A percentile compares a stretch with the other conserved stretches of the same genome.
phyloP scores from a whole-genome alignment of 805 yeast species.

The Jamesozyma hellenica region DNA sequence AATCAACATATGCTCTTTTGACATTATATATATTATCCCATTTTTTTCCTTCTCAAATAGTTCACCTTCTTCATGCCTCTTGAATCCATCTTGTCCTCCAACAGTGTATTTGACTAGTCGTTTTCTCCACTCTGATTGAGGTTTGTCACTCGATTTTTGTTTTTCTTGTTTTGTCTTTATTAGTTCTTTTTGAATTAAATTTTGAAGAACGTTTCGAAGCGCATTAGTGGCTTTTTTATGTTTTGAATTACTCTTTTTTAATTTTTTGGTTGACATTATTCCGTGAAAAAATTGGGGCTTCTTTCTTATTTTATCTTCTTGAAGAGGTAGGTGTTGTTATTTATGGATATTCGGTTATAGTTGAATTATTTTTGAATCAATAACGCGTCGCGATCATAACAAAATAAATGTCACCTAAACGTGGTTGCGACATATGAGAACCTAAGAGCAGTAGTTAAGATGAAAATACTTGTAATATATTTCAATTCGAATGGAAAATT shows the following conservation, averaged over 20 bases:
- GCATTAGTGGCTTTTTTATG: background rate
- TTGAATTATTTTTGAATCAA: too few species aligned
- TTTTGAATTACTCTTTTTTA: background rate
- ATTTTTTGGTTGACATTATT: too few species aligned
- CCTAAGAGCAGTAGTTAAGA: too few species aligned
- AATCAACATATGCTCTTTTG: slow-evolving; percentile 25
- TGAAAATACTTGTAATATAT: too few species aligned
- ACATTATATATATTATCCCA: slow-evolving; percentile 22
- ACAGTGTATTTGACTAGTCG: background rate
- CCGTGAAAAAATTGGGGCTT: too few species aligned
- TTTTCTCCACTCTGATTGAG: background rate
- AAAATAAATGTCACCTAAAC: too few species aligned
- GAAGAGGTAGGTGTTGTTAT: too few species aligned
- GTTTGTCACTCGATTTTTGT: background rate
- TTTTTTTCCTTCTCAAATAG: background rate
- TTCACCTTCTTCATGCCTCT: background rate
- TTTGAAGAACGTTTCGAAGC: background rate
- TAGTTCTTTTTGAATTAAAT: background rate
- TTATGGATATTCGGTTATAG: too few species aligned
- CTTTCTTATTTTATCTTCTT: too few species aligned
- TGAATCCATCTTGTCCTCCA: background rate
- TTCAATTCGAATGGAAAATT: too few species aligned
- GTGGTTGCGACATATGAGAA: too few species aligned
- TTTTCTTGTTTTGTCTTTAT: background rate
- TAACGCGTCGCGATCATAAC: too few species aligned